Conservation (phyloP, 148 eudicot genomes). For the Chenopodium suecicum region DNA sequence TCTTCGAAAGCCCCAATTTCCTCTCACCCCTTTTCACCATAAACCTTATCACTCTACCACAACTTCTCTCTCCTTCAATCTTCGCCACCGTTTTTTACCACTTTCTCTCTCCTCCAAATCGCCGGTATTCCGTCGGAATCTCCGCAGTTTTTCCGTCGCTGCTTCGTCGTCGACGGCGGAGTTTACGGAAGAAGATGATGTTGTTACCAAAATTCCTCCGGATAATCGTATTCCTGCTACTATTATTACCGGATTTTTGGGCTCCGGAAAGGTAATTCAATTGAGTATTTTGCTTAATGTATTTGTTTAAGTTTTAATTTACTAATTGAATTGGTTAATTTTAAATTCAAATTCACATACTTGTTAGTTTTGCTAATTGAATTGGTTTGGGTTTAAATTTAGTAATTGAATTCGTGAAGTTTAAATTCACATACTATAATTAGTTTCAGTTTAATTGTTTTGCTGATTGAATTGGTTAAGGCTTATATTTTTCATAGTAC, state of each 20-base stretch:
- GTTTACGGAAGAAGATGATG: constrained; percentile 55
- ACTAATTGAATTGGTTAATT: not conserved
- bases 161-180: constrained; percentile 28
- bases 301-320: not conserved
- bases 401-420: no score
- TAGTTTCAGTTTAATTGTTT: no score
- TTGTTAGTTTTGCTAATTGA: no score
- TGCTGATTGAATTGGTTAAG: no score
- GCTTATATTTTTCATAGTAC: no score
- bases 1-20: constrained; percentile 14
- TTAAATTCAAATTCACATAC: no score
- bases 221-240: constrained; percentile 96
- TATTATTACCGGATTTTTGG: constrained; percentile 89
- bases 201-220: constrained; percentile 61
- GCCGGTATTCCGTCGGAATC: constrained; percentile 16
- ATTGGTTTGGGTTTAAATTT: not conserved
- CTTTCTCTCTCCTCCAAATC: constrained; percentile 6
- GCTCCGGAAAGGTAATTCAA: constrained; percentile 81
- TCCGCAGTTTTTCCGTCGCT: constrained; percentile 29
- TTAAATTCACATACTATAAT: no score
- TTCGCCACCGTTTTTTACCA: constrained; percentile 3
- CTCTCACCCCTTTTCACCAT: constrained; percentile 23
- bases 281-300: not conserved
- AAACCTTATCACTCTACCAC: not conserved
- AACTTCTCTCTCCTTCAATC: constrained; percentile 11